Base-by-base conservation (phyloP, 495 filamentous ascomycete species). In the Penicillium maclennaniae region DNA sequence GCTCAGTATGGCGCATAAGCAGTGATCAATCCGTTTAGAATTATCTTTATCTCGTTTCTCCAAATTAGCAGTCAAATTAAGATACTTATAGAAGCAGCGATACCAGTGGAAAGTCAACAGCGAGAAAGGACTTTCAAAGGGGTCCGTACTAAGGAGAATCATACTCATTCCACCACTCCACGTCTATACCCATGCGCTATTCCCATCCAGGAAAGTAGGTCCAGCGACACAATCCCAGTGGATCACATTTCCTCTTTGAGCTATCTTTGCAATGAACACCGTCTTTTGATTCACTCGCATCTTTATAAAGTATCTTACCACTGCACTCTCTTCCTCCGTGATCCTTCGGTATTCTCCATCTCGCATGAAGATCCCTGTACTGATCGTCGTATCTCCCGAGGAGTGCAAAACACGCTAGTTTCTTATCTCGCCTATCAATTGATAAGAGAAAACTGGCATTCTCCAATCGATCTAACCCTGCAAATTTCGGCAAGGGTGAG, bases 141-240 rank as follows among this genome's bases (percentile, higher is more conserved):
- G 19, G 20, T 16, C 38, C 38, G 38, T 40, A 9, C 38, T 40
- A 10, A n/a, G 0, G 38, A 19, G 10, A 2, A 9, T 16, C 3
- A 40, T 31, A 12, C 27, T 31, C 16, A 2, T 40, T 14, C 37
- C n/a, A n/a, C n/a, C n/a, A 40, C 6, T 2, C 38, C 16, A 40
- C 17, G 25, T 50, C 34, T 42, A 50, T 10, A 43, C 15, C 14
- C 47, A 47, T 25, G 38, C 28, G 38, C 41, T 12, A 50, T 45
- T 39, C 53, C 46, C 28, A 50, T 49, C 46, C 40, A 20, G 41
- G 53, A 45, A 55, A 43, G 6, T 34, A 16, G 36, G 53, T 55
- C 53, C 53, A 21, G 46, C 8, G 21, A 45, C 45, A 45, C 49
- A 38, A 31, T 55, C 44, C 21, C 38, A 40, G 10, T 15, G 53